Percentiles rank a stretch among this genome's conserved stretches.
phyloP scores from a whole-genome alignment of 163 green algal genomes.

The Chlorella variabilis region DNA sequence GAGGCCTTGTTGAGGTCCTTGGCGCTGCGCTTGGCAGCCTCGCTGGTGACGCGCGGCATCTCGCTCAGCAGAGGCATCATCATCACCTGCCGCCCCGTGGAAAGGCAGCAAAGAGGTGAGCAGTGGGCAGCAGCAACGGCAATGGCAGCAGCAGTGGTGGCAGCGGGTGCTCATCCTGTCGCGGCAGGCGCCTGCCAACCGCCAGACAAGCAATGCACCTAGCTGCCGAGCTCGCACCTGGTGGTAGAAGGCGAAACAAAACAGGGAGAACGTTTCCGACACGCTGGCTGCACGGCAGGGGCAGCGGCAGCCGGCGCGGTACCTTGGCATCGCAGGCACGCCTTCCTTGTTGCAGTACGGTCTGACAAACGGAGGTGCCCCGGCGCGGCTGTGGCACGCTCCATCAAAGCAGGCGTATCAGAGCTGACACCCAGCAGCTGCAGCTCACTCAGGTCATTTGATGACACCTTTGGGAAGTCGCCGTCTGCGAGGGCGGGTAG shows the following conservation, averaged over 20 bases:
- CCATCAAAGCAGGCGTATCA: too few species aligned
- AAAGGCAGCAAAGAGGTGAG: too few species aligned
- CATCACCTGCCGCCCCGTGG: conserved; percentile 18
- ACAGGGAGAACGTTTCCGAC: conserved; percentile 29
- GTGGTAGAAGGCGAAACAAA: conserved; percentile 35
- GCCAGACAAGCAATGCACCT: too few species aligned
- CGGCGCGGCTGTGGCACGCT: too few species aligned
- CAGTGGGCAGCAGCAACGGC: background rate
- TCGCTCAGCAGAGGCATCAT: conserved; percentile 8
- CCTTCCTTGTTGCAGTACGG: too few species aligned
- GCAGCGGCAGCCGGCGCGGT: too few species aligned
- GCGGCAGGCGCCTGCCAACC: background rate
- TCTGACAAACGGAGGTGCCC: too few species aligned
- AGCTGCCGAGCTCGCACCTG: too few species aligned
- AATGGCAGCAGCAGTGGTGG: background rate
- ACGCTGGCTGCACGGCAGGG: conserved; percentile 4
- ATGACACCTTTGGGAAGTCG: conserved; percentile 12
- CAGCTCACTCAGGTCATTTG: conserved; percentile 8
- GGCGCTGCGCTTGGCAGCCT: background rate
- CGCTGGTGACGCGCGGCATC: conserved; percentile 7
- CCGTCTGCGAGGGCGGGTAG: background rate
- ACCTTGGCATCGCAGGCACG: too few species aligned
- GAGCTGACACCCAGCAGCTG: too few species aligned
- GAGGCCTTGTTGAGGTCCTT: background rate
- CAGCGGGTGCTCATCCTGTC: too few species aligned